Evolutionary conservation across 139 green algal genomes (phyloP), one percentile per base, ranked within the genome.

Genomic region (Edaphochlamys debaryana): DNA sequence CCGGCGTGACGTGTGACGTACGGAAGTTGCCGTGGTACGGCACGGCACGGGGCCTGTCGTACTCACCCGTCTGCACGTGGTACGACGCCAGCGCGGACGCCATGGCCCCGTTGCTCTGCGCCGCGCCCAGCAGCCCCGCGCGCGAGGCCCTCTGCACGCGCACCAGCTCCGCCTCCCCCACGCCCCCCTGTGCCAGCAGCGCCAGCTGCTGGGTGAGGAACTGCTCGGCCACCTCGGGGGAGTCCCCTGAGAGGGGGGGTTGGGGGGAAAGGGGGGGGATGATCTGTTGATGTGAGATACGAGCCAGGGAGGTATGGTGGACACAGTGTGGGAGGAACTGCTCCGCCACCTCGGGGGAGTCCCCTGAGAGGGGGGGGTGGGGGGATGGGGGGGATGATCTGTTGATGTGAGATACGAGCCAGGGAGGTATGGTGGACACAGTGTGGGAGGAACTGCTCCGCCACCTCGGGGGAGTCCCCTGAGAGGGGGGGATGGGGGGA

Each of bases 31-130:
- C 9, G 40, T 25, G 5, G 25, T 34, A 1, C 38, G 9, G 4
- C 67, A 74, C 1, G 11, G 30, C 37, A 37, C 34, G 13, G 30
- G 4, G 30, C 30, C 38, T 67, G 5, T 67, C 30, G 30, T 13
- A 72, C 67, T 37, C 58, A 76, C 78, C 78, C 23, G 64, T 84
- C 7, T n/a, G 23, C 11, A 87, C 85, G 36, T 94, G 79, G 56
- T 94, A 95, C 30, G 74, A 70, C 11, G 85, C 80, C 77, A 96
- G 80, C 9, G 88, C 71, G 1, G 79, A 54, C 13, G 93, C 89
- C 85, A 95, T 87, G 37, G 81, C 84, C 45, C 79, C 82, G 85
- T 96, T 95, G 75, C 69, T 88, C 48, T 82, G 72, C 22, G 90
- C 58, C 4, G 76, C 73, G 22, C 81, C 73, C 37, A 96, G 83